phyloP scores from a whole-genome alignment of 352 stramenopile genomes.

The Pythium phragmitis region DNA sequence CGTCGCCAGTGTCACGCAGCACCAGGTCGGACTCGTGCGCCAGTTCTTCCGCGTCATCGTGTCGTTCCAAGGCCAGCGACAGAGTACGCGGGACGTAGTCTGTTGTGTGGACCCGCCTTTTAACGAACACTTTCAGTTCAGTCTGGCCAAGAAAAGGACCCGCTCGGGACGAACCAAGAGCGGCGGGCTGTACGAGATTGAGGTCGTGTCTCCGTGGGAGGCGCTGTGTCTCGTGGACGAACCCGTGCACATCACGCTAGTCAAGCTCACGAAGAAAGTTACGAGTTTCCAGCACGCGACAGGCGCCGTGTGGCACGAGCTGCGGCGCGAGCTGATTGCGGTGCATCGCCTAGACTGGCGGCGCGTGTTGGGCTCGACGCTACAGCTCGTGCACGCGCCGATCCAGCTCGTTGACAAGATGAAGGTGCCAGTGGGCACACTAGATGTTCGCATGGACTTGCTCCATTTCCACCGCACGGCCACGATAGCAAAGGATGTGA shows the following conservation, averaged over 20 bases:
- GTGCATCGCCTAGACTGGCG: slow-evolving; percentile 77
- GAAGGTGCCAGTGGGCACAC: slow-evolving; percentile 64
- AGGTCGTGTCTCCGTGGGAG: slow-evolving; percentile 65
- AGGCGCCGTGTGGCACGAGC: slow-evolving; percentile 39
- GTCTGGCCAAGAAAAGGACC: slow-evolving; percentile 37
- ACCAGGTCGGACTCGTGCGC: slow-evolving; percentile 43
- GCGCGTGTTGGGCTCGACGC: slow-evolving; percentile 63
- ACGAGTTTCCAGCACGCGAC: slow-evolving; percentile 26
- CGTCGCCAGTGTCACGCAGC: slow-evolving; percentile 13
- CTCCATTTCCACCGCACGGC: slow-evolving; percentile 52
- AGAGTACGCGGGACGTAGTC: slow-evolving; percentile 40
- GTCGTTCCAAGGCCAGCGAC: slow-evolving; percentile 59
- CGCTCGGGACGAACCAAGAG: slow-evolving; percentile 24
- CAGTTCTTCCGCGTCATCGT: slow-evolving; percentile 54
- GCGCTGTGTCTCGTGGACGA: slow-evolving; percentile 68
- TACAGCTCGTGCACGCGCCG: slow-evolving; percentile 69
- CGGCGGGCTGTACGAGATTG: slow-evolving; percentile 44
- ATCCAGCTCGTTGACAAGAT: slow-evolving; percentile 60
- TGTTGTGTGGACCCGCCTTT: slow-evolving; percentile 66
- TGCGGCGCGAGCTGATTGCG: slow-evolving; percentile 57
- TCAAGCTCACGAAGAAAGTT: slow-evolving; percentile 63
- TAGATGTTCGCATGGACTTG: slow-evolving; percentile 73
- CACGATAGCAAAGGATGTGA: slow-evolving; percentile 42
- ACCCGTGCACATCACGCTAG: slow-evolving; percentile 49
- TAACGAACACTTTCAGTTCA: slow-evolving; percentile 67